Percentiles rank a stretch among this genome's conserved stretches.
Evolutionary conservation across 352 stramenopile genomes (phyloP).

Genomic region (Phytophthora chlamydospora): DNA sequence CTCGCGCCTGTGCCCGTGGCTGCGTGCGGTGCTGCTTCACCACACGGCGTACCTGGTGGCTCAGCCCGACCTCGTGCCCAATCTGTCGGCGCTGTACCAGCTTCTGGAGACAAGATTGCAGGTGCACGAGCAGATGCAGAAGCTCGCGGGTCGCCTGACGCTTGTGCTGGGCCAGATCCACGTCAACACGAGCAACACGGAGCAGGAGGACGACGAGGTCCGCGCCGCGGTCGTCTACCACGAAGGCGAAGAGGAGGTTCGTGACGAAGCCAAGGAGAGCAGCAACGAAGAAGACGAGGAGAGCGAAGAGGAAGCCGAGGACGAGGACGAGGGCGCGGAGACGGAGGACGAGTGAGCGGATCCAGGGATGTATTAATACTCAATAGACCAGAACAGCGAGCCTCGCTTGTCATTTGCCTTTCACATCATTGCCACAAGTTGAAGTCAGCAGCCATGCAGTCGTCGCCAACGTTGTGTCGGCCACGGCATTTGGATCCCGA

Average conservation of each 20-base stretch:
- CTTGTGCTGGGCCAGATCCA: conserved; percentile 87
- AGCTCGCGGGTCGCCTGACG: conserved; percentile 80
- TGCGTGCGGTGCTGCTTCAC: conserved; percentile 81
- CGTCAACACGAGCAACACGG: conserved; percentile 53
- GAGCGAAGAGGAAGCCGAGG: conserved; percentile 36
- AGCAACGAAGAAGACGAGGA: conserved; percentile 63
- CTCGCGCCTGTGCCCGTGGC: conserved; percentile 80
- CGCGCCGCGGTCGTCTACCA: conserved; percentile 70
- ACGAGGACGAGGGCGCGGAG: conserved; percentile 39
- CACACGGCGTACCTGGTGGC: conserved; percentile 88
- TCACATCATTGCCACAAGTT: conserved; percentile 20
- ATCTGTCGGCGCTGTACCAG: conserved; percentile 84
- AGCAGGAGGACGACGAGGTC: conserved; percentile 50
- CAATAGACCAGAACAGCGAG: conserved; percentile 51
- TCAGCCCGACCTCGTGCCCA: conserved; percentile 83
- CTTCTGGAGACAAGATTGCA: conserved; percentile 82
- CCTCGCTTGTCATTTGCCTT: conserved; percentile 33
- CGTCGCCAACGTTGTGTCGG: conserved; percentile 58
- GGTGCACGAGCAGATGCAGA: conserved; percentile 84
- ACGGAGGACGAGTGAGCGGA: conserved; percentile 44
- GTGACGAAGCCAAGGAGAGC: conserved; percentile 40
- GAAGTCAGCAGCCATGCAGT: conserved; percentile 17
- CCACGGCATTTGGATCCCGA: conserved; percentile 65
- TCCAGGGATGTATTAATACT: conserved; percentile 59
- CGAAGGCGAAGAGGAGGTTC: conserved; percentile 58